Evolutionary conservation across 257 asterid genomes (phyloP).

Genomic region (Linderniella brevidens): DNA sequence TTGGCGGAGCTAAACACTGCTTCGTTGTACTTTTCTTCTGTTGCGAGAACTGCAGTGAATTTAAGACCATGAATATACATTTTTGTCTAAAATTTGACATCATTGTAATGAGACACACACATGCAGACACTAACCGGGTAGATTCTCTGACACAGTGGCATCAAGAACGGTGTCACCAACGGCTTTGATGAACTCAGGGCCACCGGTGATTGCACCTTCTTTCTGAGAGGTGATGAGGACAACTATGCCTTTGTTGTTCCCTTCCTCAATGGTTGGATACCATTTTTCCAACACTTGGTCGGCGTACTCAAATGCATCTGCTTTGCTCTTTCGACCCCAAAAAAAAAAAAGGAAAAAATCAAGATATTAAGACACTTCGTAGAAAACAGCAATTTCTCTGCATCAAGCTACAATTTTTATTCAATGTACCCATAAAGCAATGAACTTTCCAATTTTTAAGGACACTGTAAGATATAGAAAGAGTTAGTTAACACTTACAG

Average conservation of each 20-base stretch:
- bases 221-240: constrained; percentile 94
- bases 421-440: no score
- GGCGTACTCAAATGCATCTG: constrained; percentile 96
- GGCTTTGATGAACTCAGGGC: constrained; percentile 79
- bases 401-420: no score
- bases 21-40: constrained; percentile 93
- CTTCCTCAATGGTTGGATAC: constrained; percentile 84
- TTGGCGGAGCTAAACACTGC: constrained; percentile 58
- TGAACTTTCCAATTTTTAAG: no score
- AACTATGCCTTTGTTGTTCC: constrained; percentile 78
- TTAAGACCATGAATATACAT: constrained; percentile 4
- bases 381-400: neutral
- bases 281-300: constrained; percentile 81
- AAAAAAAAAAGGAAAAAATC: constrained; percentile 4
- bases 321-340: constrained; percentile 53
- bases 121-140: constrained; percentile 40
- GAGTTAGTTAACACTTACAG: constrained; percentile 28
- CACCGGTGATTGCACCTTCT: constrained; percentile 97
- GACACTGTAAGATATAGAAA: neutral
- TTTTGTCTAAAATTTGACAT: neutral
- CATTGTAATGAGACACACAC: neutral
- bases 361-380: constrained; percentile 2
- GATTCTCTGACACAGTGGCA: constrained; percentile 84
- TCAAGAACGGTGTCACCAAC: constrained; percentile 90
- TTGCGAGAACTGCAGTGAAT: constrained; percentile 56